A percentile compares a stretch with the other conserved stretches of the same genome.
phyloP scores from a whole-genome alignment of 1,284 basidiomycete species.

The Cerioporus squamosus region DNA sequence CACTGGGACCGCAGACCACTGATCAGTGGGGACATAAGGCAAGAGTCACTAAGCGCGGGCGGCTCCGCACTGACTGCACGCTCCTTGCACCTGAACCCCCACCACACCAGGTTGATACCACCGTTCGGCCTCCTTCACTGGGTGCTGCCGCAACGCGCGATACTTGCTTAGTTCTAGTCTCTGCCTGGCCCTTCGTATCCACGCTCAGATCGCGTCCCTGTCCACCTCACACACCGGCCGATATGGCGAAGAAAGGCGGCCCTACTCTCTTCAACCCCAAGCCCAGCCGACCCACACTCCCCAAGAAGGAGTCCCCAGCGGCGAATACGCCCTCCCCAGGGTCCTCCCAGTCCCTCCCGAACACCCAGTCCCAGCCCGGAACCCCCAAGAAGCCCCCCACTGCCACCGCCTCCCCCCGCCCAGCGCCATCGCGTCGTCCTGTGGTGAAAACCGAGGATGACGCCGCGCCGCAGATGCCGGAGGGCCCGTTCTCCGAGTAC shows the following conservation, averaged over 20 bases:
- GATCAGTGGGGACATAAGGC: background rate
- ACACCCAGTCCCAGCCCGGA: conserved; percentile 17
- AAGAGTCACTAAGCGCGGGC: conserved; percentile 20
- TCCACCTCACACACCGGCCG: conserved; percentile 5
- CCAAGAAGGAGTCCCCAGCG: conserved; percentile 23
- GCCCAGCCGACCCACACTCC: conserved; percentile 19
- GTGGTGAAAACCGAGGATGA: conserved; percentile 45
- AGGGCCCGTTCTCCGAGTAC: conserved; percentile 70
- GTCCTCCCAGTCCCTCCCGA: conserved; percentile 10
- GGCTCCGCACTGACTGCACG: conserved; percentile 20
- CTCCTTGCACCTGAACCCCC: conserved; percentile 22
- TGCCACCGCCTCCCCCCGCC: conserved; percentile 9
- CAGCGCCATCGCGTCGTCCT: conserved; percentile 31
- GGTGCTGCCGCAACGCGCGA: conserved; percentile 5
- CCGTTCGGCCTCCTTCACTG: conserved; percentile 5
- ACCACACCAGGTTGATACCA: conserved; percentile 17
- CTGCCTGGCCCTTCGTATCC: background rate
- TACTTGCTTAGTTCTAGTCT: background rate
- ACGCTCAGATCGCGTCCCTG: conserved; percentile 1
- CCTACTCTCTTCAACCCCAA: conserved; percentile 28
- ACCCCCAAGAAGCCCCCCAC: conserved; percentile 19
- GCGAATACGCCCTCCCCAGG: conserved; percentile 20
- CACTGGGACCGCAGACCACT: background rate
- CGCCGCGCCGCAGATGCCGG: conserved; percentile 52
- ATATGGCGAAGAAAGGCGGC: conserved; percentile 27